These are phyloP conservation scores for Pleodorina starrii DNA, from an alignment of 139 green algal species.

Conservation along the genomic window DNA sequence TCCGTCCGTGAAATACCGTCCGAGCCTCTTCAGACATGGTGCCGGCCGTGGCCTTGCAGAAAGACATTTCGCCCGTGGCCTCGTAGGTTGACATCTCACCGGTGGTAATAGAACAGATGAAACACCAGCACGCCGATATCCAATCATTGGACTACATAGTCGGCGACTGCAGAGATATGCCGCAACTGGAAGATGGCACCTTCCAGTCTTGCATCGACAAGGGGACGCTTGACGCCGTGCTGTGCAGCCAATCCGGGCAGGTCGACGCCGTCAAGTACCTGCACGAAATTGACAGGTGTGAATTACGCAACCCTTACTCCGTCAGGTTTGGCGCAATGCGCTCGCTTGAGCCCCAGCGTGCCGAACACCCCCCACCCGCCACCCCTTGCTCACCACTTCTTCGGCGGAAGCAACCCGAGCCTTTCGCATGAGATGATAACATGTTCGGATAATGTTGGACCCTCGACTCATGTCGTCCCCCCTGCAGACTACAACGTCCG, in stretches of 20 bases:
- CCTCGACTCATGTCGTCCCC: no score
- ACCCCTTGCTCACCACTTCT: no score
- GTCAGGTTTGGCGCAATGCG: no score
- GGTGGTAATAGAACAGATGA: slow-evolving; percentile 56
- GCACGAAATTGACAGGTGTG: slow-evolving; percentile 39
- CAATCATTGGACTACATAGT: slow-evolving; percentile 40
- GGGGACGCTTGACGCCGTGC: slow-evolving; percentile 58
- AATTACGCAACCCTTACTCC: no score
- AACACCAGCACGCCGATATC: background rate
- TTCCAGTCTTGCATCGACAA: slow-evolving; percentile 32
- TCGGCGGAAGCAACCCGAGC: no score
- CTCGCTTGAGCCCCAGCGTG: no score
- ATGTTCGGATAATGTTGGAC: no score
- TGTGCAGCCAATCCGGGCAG: slow-evolving; percentile 53
- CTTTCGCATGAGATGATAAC: no score
- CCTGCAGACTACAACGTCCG: no score
- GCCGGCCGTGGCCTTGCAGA: background rate
- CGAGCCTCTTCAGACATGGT: background rate
- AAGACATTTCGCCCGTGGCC: background rate
- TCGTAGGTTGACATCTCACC: slow-evolving; percentile 55
- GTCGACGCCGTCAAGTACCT: slow-evolving; percentile 46
- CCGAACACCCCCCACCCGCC: no score
- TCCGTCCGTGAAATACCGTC: background rate
- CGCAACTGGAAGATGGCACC: background rate
- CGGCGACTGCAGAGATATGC: slow-evolving; percentile 57